Base-by-base conservation (phyloP, 305 asterid genomes). In the Solanum chacoense region DNA sequence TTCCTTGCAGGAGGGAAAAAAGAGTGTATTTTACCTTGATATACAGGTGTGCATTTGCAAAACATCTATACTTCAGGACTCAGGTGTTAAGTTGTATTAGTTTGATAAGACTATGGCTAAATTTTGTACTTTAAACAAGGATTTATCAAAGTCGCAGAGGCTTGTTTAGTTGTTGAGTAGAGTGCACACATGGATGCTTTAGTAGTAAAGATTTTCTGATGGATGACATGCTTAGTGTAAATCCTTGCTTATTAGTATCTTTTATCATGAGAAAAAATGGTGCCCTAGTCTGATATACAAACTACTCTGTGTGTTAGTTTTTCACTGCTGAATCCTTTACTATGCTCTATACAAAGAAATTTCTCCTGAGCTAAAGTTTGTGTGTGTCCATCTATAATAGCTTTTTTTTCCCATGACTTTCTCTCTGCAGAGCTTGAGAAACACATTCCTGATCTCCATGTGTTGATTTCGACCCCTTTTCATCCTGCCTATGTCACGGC, bases 401-500 rank as follows among this genome's bases (percentile, higher is more conserved):
- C 4, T 7, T 35, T 81, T 18, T 45, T 50, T 55, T 50, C 3
- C 74, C 45, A 6, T 20, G 73, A 20, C 74, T 83, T 11, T 63
- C 80, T 6, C 78, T 90, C 76, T 88, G 91, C 97, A 97, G 99
- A 95, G 92, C 99, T 97, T 29, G 99, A 97, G 92, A 96, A 95
- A 84, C 99, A 96, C 91, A 93, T 97, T 42, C 96, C 98, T 8
- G 99, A 97, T 89, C 96, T 96, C 88, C 97, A 97, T 32, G 99
- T 97, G 89, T 89, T 97, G 92, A 97, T 97, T 80, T 92, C 97
- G 1, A 97, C 99, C 85, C 99, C 99, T 12, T 97, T 97, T 92
- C 99, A 97, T 93, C 99, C 98, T 14, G 99, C 99, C 18, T 97
- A 97, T 72, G 96, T 96, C 63, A 96, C 98, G 2, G 99, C 99